phyloP scores from a whole-genome alignment of 495 filamentous ascomycete species.

The Tuber microsphaerosporum region DNA sequence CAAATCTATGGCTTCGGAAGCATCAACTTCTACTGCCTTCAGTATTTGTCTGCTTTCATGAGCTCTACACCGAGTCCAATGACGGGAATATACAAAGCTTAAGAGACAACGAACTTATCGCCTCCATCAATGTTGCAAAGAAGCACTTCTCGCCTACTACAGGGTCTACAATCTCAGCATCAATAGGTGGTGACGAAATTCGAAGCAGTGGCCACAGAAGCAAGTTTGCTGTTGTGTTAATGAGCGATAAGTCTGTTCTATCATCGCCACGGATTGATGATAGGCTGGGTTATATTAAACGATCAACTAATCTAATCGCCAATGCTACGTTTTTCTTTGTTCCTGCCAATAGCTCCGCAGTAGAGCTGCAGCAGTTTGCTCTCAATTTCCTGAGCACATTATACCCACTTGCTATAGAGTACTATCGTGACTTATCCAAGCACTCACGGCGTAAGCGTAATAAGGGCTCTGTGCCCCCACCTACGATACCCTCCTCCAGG shows the following conservation, averaged over 20 bases:
- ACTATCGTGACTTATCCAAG: slow-evolving; percentile 84
- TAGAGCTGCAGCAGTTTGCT: slow-evolving; percentile 58
- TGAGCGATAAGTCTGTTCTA: slow-evolving; percentile 60
- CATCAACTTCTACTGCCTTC: slow-evolving; percentile 76
- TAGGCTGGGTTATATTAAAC: slow-evolving; percentile 64
- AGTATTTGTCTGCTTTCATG: slow-evolving; percentile 65
- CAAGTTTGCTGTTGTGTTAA: slow-evolving; percentile 62
- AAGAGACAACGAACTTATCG: slow-evolving; percentile 79
- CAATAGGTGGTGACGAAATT: slow-evolving; percentile 27
- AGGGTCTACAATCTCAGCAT: slow-evolving; percentile 5
- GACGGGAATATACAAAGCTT: slow-evolving; percentile 63
- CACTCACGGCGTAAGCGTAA: slow-evolving; percentile 77
- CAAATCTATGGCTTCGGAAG: slow-evolving; percentile 72
- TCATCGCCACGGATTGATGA: slow-evolving; percentile 62
- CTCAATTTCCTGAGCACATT: slow-evolving; percentile 54
- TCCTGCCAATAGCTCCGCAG: slow-evolving; percentile 55
- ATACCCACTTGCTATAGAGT: slow-evolving; percentile 62
- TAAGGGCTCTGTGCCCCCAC: slow-evolving; percentile 64
- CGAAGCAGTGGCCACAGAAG: slow-evolving; percentile 31
- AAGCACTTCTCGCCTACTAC: slow-evolving; percentile 25
- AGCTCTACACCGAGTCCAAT: slow-evolving; percentile 55
- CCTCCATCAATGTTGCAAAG: slow-evolving; percentile 71
- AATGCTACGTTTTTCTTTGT: slow-evolving; percentile 72
- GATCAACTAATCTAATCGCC: slow-evolving; percentile 68
- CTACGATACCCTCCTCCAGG: slow-evolving; percentile 73